These are phyloP conservation scores for Themeda triandra DNA, from an alignment of 176 grass and related monocot species.

Conservation along the genomic window DNA sequence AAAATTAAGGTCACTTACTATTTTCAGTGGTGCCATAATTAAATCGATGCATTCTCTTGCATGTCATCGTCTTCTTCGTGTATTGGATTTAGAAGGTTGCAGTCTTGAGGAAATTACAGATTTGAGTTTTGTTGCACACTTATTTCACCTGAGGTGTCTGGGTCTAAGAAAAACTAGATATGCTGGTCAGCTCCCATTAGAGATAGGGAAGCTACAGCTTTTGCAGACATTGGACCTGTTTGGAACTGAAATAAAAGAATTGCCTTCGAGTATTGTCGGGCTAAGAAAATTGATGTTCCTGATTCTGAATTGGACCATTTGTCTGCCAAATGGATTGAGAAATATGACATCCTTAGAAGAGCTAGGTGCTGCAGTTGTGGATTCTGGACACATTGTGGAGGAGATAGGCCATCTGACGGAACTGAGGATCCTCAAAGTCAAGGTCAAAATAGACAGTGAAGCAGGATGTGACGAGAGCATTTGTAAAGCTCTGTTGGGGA, in stretches of 20 bases:
- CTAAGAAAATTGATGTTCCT: background rate
- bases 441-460: background rate
- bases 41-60: background rate
- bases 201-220: background rate
- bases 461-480: background rate
- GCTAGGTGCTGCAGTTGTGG: fast-evolving
- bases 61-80: background rate
- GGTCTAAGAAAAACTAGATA: background rate
- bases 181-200: background rate
- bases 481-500: background rate
- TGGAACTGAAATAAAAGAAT: background rate
- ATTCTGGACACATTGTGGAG: background rate
- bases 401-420: background rate
- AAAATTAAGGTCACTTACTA: background rate
- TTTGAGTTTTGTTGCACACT: background rate
- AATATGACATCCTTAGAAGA: background rate
- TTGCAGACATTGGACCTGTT: background rate
- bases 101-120: background rate
- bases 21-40: background rate
- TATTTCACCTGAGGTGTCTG: background rate
- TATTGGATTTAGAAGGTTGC: background rate
- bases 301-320: fast-evolving
- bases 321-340: background rate
- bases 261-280: background rate
- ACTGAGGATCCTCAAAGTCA: background rate